Evolutionary conservation across 78 protist genomes (phyloP).

Genomic region (Salpingoeca rosetta): DNA sequence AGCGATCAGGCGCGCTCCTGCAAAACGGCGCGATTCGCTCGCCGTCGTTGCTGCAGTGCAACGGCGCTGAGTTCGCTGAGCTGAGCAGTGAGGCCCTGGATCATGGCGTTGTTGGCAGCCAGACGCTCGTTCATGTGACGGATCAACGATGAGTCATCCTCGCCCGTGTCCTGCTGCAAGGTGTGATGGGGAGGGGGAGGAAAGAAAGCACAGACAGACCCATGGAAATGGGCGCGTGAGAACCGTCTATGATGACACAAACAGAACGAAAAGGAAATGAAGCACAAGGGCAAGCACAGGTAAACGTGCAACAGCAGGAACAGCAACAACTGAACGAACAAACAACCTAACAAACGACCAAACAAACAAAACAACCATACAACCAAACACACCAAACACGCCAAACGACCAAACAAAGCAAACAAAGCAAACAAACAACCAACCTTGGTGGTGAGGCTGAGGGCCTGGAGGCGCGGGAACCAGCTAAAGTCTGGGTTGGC

Average conservation of each 20-base stretch:
- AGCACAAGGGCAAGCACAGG: neutral
- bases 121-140: neutral
- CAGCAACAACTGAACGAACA: constrained; percentile 1
- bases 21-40: too few species aligned
- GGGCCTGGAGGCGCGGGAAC: constrained; percentile 25
- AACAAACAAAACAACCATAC: neutral
- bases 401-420: neutral
- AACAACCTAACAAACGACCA: neutral
- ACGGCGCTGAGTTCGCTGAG: too few species aligned
- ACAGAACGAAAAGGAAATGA: neutral
- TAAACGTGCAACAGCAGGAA: neutral
- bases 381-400: neutral
- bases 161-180: neutral
- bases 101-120: too few species aligned
- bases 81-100: too few species aligned
- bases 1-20: too few species aligned
- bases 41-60: too few species aligned
- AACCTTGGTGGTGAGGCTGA: neutral
- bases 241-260: neutral
- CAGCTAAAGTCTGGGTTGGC: neutral
- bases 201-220: neutral
- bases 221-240: neutral
- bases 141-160: neutral
- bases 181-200: neutral
- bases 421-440: neutral